These are phyloP conservation scores for Trichoderma sp. DNA, from an alignment of 2,329 filamentous ascomycete species.

Conservation along the genomic window DNA sequence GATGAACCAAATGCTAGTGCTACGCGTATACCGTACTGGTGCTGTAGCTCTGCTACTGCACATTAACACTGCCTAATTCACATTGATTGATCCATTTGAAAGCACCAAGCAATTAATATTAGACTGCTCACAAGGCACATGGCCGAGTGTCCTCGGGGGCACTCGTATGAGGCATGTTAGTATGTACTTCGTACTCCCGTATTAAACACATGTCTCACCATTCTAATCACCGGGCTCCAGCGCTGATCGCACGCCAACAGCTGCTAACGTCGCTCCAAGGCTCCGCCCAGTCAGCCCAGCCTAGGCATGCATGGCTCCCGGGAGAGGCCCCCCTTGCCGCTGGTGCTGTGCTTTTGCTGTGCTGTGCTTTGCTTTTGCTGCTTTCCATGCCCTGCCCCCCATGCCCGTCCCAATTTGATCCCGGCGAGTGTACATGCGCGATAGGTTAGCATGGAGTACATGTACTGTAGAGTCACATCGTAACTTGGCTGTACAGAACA, in stretches of 20 bases:
- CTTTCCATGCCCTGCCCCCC: not conserved
- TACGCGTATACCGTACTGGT: not conserved
- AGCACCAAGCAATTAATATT: not conserved
- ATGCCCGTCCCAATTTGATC: not conserved
- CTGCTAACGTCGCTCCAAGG: not conserved
- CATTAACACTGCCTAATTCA: not conserved
- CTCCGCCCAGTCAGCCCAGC: slow-evolving; percentile 22
- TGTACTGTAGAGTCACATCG: not conserved
- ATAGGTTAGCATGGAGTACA: not conserved
- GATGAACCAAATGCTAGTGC: not conserved
- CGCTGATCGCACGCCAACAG: slow-evolving; percentile 17
- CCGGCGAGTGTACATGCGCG: not conserved
- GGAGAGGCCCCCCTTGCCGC: not conserved
- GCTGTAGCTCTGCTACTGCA: not conserved
- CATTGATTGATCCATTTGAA: too few relatives aligned
- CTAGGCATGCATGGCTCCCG: slow-evolving; percentile 16
- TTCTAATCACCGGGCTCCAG: slow-evolving; percentile 19
- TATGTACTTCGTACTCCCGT: not conserved
- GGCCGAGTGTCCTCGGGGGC: not conserved
- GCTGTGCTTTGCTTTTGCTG: not conserved
- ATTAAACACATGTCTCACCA: slow-evolving; percentile 20
- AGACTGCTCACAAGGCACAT: not conserved
- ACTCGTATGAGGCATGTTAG: not conserved
- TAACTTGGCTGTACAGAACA: not conserved
- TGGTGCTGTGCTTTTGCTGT: not conserved